Percentiles rank a stretch among this genome's conserved stretches.
Evolutionary conservation across 1,284 basidiomycete species (phyloP).

Genomic region (Inonotus hispidus): DNA sequence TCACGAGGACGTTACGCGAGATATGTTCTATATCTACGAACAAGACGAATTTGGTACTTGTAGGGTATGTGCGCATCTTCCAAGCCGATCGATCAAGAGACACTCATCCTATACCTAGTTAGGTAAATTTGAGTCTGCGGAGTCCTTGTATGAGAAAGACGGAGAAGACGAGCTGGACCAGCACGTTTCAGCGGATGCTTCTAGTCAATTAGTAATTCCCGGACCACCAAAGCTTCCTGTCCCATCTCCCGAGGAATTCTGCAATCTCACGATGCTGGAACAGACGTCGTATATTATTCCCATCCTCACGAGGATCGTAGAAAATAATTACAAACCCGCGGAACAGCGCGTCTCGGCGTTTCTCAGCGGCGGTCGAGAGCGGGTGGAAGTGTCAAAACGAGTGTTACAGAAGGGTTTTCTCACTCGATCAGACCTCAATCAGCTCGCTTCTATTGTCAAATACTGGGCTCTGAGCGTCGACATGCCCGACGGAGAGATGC

Average conservation of each 20-base stretch:
- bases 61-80: slow-evolving; percentile 34
- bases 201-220: slow-evolving; percentile 22
- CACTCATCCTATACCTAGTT: slow-evolving; percentile 31
- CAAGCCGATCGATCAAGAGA: neutral
- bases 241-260: slow-evolving; percentile 38
- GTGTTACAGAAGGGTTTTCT: slow-evolving; percentile 4
- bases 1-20: slow-evolving; percentile 35
- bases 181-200: slow-evolving; percentile 12
- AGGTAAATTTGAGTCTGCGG: slow-evolving; percentile 40
- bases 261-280: slow-evolving; percentile 41
- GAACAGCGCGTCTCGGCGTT: slow-evolving; percentile 43
- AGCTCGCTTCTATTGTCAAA: slow-evolving; percentile 6
- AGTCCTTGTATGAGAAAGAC: slow-evolving; percentile 10
- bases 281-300: slow-evolving; percentile 64
- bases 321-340: slow-evolving; percentile 49
- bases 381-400: slow-evolving; percentile 33
- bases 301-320: slow-evolving; percentile 52
- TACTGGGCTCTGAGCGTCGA: slow-evolving; percentile 2
- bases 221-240: slow-evolving; percentile 35
- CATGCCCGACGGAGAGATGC: neutral
- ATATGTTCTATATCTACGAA: slow-evolving; percentile 50
- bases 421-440: slow-evolving; percentile 4
- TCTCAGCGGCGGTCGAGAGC: slow-evolving; percentile 49
- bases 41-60: slow-evolving; percentile 56
- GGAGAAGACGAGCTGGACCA: slow-evolving; percentile 14